These are phyloP conservation scores for Boletellus deceptivus DNA, from an alignment of 1,284 basidiomycete genomes.

Conservation along the genomic window DNA sequence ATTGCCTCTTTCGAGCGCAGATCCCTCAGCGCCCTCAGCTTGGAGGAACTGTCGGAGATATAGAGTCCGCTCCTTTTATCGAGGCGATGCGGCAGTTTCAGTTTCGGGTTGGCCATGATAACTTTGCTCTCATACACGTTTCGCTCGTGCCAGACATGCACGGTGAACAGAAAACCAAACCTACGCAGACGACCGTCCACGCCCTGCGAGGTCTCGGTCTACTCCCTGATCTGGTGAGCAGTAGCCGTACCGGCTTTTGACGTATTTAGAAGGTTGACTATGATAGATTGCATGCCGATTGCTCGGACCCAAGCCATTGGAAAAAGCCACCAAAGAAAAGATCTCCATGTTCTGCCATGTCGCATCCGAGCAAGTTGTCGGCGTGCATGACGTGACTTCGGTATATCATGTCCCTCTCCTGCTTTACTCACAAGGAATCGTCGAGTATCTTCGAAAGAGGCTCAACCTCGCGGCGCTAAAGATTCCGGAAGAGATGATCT, in stretches of 20 bases:
- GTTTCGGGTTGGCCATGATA: constrained; percentile 95
- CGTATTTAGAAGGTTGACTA: background rate
- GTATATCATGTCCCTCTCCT: constrained; percentile 98
- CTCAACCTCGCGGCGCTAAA: constrained; percentile 68
- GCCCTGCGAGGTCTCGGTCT: constrained; percentile 93
- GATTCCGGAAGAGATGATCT: constrained; percentile 56
- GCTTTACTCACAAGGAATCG: constrained; percentile 88
- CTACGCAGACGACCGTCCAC: constrained; percentile 96
- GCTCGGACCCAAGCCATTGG: constrained; percentile 69
- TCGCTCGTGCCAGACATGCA: constrained; percentile 98
- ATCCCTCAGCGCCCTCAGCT: constrained; percentile 51
- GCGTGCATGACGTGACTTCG: constrained; percentile 94
- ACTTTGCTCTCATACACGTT: constrained; percentile 97
- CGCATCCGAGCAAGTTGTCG: constrained; percentile 88
- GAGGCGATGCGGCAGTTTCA: constrained; percentile 99
- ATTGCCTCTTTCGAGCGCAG: background rate
- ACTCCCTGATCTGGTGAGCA: constrained; percentile 86
- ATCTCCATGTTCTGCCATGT: constrained; percentile 99
- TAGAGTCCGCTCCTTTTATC: constrained; percentile 95
- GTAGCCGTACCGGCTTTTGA: background rate
- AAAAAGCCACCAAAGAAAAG: constrained; percentile 87
- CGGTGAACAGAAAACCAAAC: constrained; percentile 99
- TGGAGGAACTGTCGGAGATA: constrained; percentile 95
- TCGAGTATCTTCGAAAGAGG: constrained; percentile 81
- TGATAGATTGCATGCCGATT: constrained; percentile 88